These are phyloP conservation scores for Immersiporthe knoxdaviesiana DNA, from an alignment of 2,329 filamentous ascomycete species.

Conservation along the genomic window DNA sequence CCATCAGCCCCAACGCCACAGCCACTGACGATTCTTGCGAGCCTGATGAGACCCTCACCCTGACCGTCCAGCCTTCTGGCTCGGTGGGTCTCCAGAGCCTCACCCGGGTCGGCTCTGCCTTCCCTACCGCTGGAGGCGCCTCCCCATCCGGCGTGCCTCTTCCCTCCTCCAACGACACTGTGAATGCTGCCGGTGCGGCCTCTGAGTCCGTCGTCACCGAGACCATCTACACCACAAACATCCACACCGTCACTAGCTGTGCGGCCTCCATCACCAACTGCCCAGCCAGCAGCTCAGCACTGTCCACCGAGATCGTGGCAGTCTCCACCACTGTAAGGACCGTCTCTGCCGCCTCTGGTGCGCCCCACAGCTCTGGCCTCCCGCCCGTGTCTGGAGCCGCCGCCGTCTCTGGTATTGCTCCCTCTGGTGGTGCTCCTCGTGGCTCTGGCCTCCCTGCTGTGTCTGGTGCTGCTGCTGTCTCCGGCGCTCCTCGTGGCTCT, in stretches of 20 bases:
- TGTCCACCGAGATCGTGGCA: constrained; percentile 25
- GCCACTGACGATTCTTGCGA: constrained; percentile 25
- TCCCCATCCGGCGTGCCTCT: not conserved
- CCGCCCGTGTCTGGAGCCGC: constrained; percentile 4
- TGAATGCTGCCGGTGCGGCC: constrained; percentile 2
- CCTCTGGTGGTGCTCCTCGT: constrained; percentile 2
- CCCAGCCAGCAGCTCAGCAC: constrained; percentile 22
- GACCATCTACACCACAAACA: constrained; percentile 24
- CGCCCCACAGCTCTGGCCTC: not conserved
- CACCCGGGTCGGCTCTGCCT: constrained; percentile 6
- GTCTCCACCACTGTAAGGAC: constrained; percentile 24
- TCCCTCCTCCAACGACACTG: constrained; percentile 5
- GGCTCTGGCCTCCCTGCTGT: constrained; percentile 2
- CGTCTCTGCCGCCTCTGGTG: constrained; percentile 5
- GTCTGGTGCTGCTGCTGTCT: not conserved
- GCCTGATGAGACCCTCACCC: constrained; percentile 24
- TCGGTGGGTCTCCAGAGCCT: constrained; percentile 13
- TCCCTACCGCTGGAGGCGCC: not conserved
- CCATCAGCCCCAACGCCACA: constrained; percentile 16
- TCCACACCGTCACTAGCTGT: constrained; percentile 28
- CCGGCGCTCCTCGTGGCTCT: constrained; percentile 10
- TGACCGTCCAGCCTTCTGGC: constrained; percentile 19
- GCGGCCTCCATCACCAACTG: constrained; percentile 26
- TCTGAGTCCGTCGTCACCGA: constrained; percentile 20
- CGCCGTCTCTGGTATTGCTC: not conserved